Base-by-base conservation (phyloP, 1,284 basidiomycete genomes). In the Pseudozyma thailandica region DNA sequence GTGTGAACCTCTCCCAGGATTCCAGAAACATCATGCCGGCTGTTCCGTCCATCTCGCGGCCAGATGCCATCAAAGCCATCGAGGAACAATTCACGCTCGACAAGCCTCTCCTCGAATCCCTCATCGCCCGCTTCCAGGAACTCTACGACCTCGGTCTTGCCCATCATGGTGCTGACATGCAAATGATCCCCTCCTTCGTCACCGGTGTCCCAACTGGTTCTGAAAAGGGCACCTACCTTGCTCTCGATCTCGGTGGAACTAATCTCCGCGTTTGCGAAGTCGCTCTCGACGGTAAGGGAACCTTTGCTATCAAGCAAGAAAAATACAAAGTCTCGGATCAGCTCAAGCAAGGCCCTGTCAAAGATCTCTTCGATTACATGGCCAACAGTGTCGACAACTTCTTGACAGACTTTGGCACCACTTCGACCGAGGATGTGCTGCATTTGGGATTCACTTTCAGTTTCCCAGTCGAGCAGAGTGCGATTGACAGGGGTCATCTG, bases 331-430 rank as follows among this genome's bases (percentile, higher is more conserved):
- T 81, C 18, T 78, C 78, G 21, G 76, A 81, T 43, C 55, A 52
- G 52, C 77, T 79, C 58, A 79, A 81, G 69, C 68, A 52, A n/a
- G 79, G 79, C 1, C 76, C 75, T 12, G 64, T 50, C 5, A 38
- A 44, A 18, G 61, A 75, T 51, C 69, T 81, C 12, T 79, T 81
- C 39, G 74, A 96, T 85, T 98, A 96, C 85, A 91, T 98, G 74
- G 96, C 96, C 27, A 91, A 93, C 75, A 94, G 92, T 7, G 94
- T 98, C 28, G 93, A 95, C 81, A 89, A 90, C 10, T 98, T 98
- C 85, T 86, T 98, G 59, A 94, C 89, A n/a, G 88, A 90, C 57
- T 78, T 87, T 81, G 72, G 86, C 77, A 82, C 86, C 69, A 57
- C 85, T 5, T 61, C 55, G 21, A 64, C 68, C 27, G 66, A 65